Conservation (phyloP, 2,329 filamentous ascomycete genomes). For the Microsporum audouinii region DNA sequence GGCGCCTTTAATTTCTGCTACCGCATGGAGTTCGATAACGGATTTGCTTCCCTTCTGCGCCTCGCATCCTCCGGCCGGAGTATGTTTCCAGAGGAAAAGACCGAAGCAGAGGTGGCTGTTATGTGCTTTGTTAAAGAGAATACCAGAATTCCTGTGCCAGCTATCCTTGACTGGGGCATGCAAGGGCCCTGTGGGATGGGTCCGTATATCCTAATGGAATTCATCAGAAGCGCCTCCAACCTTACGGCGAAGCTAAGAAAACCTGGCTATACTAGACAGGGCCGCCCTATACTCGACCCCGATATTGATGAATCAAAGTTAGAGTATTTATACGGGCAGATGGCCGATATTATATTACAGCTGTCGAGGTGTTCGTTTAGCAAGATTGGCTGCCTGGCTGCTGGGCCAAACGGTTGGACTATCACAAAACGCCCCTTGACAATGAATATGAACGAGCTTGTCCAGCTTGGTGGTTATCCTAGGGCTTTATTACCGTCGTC, state of each 20-base stretch:
- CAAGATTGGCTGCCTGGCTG: slow-evolving; percentile 31
- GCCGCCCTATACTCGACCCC: slow-evolving; percentile 25
- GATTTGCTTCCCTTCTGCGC: slow-evolving; percentile 13
- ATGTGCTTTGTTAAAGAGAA: slow-evolving; percentile 15
- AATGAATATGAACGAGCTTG: slow-evolving; percentile 34
- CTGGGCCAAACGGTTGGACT: slow-evolving; percentile 19
- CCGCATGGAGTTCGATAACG: slow-evolving; percentile 16
- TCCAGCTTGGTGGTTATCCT: slow-evolving; percentile 19
- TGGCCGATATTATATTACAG: slow-evolving; percentile 34
- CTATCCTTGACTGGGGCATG: slow-evolving; percentile 16
- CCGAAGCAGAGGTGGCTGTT: slow-evolving; percentile 13
- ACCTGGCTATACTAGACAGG: slow-evolving; percentile 16
- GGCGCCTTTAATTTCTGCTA: slow-evolving; percentile 19
- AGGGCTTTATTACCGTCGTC: slow-evolving; percentile 10
- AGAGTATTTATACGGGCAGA: slow-evolving; percentile 28
- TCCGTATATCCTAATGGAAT: slow-evolving; percentile 30
- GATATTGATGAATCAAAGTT: slow-evolving; percentile 26
- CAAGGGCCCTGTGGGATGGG: slow-evolving; percentile 16
- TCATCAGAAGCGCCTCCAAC: slow-evolving; percentile 17
- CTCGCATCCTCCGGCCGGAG: slow-evolving; percentile 15
- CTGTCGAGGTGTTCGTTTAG: slow-evolving; percentile 26
- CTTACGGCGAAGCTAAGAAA: slow-evolving; percentile 20
- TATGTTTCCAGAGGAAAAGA: slow-evolving; percentile 21
- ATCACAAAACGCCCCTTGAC: slow-evolving; percentile 30
- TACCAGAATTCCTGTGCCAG: slow-evolving; percentile 15